These are phyloP conservation scores for Nevesoporus exiguus DNA, from an alignment of 768 basidiomycete species.

Conservation along the genomic window DNA sequence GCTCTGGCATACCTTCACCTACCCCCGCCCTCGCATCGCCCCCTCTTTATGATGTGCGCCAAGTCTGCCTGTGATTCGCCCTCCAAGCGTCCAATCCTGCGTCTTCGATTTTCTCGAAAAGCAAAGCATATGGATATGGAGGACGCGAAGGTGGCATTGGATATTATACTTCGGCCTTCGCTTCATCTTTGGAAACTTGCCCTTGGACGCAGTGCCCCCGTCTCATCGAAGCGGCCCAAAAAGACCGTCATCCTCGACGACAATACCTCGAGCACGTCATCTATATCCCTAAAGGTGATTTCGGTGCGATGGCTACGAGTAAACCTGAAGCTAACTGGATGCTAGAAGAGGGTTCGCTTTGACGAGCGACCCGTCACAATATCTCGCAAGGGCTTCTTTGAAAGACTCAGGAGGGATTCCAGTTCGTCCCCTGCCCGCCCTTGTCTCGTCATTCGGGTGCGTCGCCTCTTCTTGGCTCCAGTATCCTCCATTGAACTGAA, in stretches of 20 bases:
- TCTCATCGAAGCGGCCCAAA: conserved; percentile 6
- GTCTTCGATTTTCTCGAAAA: conserved; percentile 11
- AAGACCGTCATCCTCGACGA: conserved; percentile 6
- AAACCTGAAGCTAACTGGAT: background rate
- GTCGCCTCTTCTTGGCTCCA: background rate
- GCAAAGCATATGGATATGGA: conserved; percentile 15
- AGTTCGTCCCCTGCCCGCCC: conserved; percentile 21
- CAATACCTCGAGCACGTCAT: conserved; percentile 7
- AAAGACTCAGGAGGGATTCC: conserved; percentile 9
- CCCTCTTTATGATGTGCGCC: conserved; percentile 12
- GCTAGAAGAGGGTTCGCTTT: conserved; percentile 27
- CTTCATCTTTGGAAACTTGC: conserved; percentile 20
- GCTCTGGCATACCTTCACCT: background rate
- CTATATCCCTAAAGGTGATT: conserved; percentile 18
- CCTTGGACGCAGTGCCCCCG: conserved; percentile 3
- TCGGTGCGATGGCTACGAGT: background rate
- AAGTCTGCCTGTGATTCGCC: conserved; percentile 6
- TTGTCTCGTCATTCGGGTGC: conserved; percentile 28
- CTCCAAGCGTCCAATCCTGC: conserved; percentile 6
- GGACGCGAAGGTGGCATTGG: conserved; percentile 16
- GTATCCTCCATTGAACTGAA: background rate
- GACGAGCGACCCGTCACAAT: conserved; percentile 26
- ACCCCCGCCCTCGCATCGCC: background rate
- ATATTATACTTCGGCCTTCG: conserved; percentile 24
- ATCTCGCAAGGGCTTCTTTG: conserved; percentile 18